Conservation (phyloP, 495 filamentous ascomycete species). For the Xylaria venustula region DNA sequence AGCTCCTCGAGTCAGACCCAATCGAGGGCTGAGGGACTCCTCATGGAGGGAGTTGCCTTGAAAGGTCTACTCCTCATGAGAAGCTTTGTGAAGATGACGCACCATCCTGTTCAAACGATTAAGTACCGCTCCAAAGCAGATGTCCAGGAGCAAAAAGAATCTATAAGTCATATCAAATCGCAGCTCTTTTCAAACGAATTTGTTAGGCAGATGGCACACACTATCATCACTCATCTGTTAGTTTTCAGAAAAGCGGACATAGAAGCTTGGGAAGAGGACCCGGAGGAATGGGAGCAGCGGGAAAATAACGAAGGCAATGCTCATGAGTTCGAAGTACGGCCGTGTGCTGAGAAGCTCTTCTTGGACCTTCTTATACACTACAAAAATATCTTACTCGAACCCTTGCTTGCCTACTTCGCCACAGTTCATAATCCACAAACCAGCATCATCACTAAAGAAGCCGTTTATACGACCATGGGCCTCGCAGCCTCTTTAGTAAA, state of each 20-base stretch:
- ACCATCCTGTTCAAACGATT: constrained; percentile 75
- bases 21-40: constrained; percentile 52
- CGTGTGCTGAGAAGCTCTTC: constrained; percentile 91
- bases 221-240: constrained; percentile 83
- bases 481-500: constrained; percentile 75
- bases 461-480: constrained; percentile 89
- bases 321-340: constrained; percentile 84
- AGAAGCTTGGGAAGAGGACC: constrained; percentile 85
- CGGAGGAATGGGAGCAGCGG: constrained; percentile 86
- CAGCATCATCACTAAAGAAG: constrained; percentile 82
- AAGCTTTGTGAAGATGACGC: constrained; percentile 78
- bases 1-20: constrained; percentile 45
- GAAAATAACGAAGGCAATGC: constrained; percentile 77
- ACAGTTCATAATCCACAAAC: constrained; percentile 64
- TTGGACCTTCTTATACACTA: constrained; percentile 86
- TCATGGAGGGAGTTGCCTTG: constrained; percentile 73
- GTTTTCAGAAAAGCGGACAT: constrained; percentile 82
- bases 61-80: constrained; percentile 81
- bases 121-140: constrained; percentile 70
- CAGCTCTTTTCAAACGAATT: constrained; percentile 73
- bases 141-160: constrained; percentile 65
- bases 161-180: constrained; percentile 62
- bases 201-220: constrained; percentile 74
- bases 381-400: constrained; percentile 71
- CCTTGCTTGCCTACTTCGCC: constrained; percentile 75